These are phyloP conservation scores for Xylaria arbuscula DNA, from an alignment of 2,329 filamentous ascomycete genomes.

Conservation along the genomic window DNA sequence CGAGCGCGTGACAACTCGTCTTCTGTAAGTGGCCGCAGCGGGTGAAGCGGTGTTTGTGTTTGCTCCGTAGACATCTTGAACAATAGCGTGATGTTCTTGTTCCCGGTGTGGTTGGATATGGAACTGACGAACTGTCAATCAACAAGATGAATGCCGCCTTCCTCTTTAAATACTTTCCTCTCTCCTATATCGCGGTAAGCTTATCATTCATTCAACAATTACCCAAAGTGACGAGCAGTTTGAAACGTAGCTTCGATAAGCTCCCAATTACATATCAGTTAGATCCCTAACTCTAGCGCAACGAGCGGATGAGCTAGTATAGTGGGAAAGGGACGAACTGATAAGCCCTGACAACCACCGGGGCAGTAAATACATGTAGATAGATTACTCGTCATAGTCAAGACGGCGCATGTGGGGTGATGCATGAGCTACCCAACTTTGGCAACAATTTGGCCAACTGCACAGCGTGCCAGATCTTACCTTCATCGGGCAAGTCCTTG, in stretches of 20 bases:
- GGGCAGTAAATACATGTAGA: background rate
- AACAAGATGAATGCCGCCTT: constrained; percentile 13
- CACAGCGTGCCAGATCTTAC: constrained; percentile 39
- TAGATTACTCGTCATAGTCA: constrained; percentile 20
- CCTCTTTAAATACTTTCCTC: constrained; percentile 26
- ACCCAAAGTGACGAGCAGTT: constrained; percentile 12
- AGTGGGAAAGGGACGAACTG: too few species aligned
- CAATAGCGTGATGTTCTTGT: constrained; percentile 5
- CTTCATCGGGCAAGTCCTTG: constrained; percentile 48
- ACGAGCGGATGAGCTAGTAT: background rate
- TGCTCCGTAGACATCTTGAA: constrained; percentile 26
- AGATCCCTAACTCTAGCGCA: too few species aligned
- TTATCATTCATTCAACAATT: constrained; percentile 28
- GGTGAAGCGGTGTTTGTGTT: constrained; percentile 39
- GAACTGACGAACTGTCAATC: background rate
- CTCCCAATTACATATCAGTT: background rate
- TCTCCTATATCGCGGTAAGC: constrained; percentile 23
- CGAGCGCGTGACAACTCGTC: constrained; percentile 46
- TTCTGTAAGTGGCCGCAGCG: constrained; percentile 46
- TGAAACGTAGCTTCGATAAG: constrained; percentile 30
- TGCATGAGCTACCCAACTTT: constrained; percentile 5
- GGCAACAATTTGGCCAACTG: constrained; percentile 7
- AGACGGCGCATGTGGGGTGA: constrained; percentile 26
- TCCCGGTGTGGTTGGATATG: background rate
- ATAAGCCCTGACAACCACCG: too few species aligned